A percentile compares a stretch with the other conserved stretches of the same genome.
These are phyloP conservation scores for Trifolium subterraneum DNA, from an alignment of 306 rosid species.

Conservation along the genomic window DNA sequence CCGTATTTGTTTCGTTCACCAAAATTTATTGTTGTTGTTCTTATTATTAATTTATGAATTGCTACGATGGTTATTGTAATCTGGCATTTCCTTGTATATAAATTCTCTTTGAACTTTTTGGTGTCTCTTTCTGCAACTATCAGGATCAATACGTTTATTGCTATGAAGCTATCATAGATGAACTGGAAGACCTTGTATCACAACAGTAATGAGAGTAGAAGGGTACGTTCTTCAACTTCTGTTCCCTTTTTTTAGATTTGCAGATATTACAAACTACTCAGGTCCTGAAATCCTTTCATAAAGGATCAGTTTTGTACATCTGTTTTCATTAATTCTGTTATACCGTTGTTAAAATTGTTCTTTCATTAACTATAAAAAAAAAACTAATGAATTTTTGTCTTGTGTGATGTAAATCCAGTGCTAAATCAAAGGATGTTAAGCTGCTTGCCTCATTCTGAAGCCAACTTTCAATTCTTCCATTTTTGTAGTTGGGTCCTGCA, in stretches of 20 bases:
- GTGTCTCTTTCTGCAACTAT: slow-evolving; percentile 30
- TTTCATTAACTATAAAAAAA: too few relatives aligned
- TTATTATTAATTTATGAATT: slow-evolving; percentile 1
- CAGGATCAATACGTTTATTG: slow-evolving; percentile 76
- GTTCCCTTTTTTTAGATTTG: slow-evolving; percentile 31
- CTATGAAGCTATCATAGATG: slow-evolving; percentile 65
- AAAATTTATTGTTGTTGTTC: neutral
- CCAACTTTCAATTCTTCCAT: slow-evolving; percentile 30
- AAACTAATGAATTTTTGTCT: slow-evolving; percentile 29
- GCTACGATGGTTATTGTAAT: neutral
- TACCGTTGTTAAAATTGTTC: slow-evolving; percentile 6
- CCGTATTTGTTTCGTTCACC: neutral
- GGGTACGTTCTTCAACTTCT: slow-evolving; percentile 42
- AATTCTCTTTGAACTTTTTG: slow-evolving; percentile 27
- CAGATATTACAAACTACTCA: slow-evolving; percentile 15
- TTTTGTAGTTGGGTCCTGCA: slow-evolving; percentile 35
- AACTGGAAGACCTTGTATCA: slow-evolving; percentile 74
- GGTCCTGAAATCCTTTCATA: slow-evolving; percentile 32
- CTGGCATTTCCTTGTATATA: slow-evolving; percentile 22
- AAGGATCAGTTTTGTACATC: neutral
- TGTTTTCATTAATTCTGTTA: slow-evolving; percentile 3
- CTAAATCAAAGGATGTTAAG: slow-evolving; percentile 38
- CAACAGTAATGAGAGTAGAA: slow-evolving; percentile 44
- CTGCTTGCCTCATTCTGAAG: slow-evolving; percentile 42
- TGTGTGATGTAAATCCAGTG: slow-evolving; percentile 40